A percentile compares a stretch with the other conserved stretches of the same genome.
phyloP scores from a whole-genome alignment of 257 asterid genomes.

The Osmanthus fragrans region DNA sequence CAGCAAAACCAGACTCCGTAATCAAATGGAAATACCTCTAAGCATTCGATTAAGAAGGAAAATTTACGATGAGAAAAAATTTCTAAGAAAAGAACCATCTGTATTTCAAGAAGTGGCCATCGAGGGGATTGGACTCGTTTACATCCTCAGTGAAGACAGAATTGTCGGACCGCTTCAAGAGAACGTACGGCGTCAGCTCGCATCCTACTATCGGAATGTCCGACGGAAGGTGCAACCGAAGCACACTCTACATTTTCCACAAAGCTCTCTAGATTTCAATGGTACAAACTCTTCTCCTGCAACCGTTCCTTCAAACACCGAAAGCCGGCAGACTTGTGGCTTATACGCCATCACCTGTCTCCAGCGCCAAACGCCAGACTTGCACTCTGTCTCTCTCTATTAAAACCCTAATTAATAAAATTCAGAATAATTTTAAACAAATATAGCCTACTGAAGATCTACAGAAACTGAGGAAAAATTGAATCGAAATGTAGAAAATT shows the following conservation, averaged over 20 bases:
- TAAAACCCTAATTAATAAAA: conserved; percentile 25
- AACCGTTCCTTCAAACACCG: conserved; percentile 15
- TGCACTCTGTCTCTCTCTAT: conserved; percentile 21
- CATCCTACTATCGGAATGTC: conserved; percentile 98
- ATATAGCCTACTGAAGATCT: conserved; percentile 29
- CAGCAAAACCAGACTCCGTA: neutral
- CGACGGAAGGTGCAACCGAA: conserved; percentile 92
- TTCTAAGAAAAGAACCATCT: conserved; percentile 61
- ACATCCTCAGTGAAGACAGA: conserved; percentile 67
- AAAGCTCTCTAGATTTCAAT: conserved; percentile 24
- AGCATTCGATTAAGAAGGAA: neutral
- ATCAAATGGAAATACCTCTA: neutral
- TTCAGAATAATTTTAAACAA: conserved; percentile 26
- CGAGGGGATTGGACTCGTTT: conserved; percentile 69
- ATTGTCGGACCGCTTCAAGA: conserved; percentile 61
- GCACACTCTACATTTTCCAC: conserved; percentile 80
- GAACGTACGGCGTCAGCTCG: conserved; percentile 85
- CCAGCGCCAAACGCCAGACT: conserved; percentile 66
- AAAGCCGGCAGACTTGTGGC: conserved; percentile 60
- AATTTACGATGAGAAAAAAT: neutral
- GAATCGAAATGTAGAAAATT: conserved; percentile 9
- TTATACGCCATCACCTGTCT: conserved; percentile 83
- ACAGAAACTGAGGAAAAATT: neutral
- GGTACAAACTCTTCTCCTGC: conserved; percentile 26
- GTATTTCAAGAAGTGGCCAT: conserved; percentile 72